Evolutionary conservation across 1,284 basidiomycete genomes (phyloP), one percentile per base, ranked within the genome.

Genomic region (Leccinum olivaceoglutinosum): DNA sequence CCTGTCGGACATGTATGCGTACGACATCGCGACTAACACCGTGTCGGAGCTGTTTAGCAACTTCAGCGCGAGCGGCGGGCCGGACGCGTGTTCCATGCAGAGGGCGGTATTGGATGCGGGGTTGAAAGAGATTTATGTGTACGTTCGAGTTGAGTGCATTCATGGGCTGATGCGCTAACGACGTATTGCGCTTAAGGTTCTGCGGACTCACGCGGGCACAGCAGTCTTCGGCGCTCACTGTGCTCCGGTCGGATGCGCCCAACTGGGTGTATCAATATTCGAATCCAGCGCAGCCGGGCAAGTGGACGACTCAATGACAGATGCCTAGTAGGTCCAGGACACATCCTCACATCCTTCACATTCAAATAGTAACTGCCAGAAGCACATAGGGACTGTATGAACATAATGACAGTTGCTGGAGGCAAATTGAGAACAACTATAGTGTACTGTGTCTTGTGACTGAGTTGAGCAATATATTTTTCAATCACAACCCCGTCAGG

Each of bases 101-200:
- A 75, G 89, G 34, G 87, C 89, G 2, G 85, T 87, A 5, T 81
- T 90, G 21, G 88, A 92, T 67, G 75, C 84, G 0, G 73, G 76
- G 9, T 66, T 86, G 60, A 82, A 81, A 62, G 89, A 92, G 69
- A 82, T 92, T 6, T 92, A 90, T 67, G 79, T 91, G 89, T 90
- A 72, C 63, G 88, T 77, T 16, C 25, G 4, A 41, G n/a, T 6
- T 32, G n/a, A 1, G 16, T 58, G 4, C n/a, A 18, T 38, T 32
- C 29, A 32, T 32, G 14, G 3, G 21, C 4, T 12, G 57, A 39
- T 12, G 4, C 11, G 10, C 57, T 67, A 38, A 67, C 18, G n/a
- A 16, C 8, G 29, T 0, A 54, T n/a, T 2, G 16, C 6, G 5
- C 9, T 7, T 9, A 53, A 88, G 87, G 16, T 84, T 89, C 67